phyloP scores from a whole-genome alignment of 2,329 filamentous ascomycete genomes.

The Trichoderma sp. region DNA sequence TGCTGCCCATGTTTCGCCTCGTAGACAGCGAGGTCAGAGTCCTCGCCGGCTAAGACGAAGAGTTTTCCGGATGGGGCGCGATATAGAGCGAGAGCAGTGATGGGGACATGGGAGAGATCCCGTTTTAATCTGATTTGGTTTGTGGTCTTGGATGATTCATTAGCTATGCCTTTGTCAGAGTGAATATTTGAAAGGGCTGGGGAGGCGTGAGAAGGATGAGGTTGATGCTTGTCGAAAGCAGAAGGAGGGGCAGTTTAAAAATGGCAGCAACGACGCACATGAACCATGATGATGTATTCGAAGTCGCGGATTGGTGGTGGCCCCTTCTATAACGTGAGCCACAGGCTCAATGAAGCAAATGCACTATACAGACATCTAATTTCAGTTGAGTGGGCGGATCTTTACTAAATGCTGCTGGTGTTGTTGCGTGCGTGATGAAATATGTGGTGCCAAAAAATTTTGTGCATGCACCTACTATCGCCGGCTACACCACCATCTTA shows the following conservation, averaged over 20 bases:
- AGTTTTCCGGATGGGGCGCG: constrained; percentile 29
- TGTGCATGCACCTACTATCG: not conserved
- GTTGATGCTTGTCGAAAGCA: not conserved
- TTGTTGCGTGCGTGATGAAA: not conserved
- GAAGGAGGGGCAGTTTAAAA: constrained; percentile 11
- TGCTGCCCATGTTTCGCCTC: constrained; percentile 33
- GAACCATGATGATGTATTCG: not conserved
- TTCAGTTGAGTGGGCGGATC: not conserved
- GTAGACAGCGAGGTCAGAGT: constrained; percentile 56
- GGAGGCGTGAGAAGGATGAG: not conserved
- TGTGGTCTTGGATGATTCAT: not conserved
- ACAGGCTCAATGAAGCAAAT: not conserved
- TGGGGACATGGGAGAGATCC: constrained; percentile 49
- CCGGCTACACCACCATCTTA: not conserved
- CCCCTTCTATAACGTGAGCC: not conserved
- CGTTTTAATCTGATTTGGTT: constrained; percentile 26
- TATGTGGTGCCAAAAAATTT: constrained; percentile 9
- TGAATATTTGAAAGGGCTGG: not conserved
- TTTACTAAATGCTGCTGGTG: not conserved
- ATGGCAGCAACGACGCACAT: not conserved
- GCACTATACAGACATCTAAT: not conserved
- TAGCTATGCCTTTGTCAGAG: not conserved
- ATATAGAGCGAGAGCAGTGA: constrained; percentile 59
- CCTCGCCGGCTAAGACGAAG: constrained; percentile 58
- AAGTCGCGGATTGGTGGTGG: too few species aligned